A percentile compares a stretch with the other conserved stretches of the same genome.
Conservation (phyloP, 495 filamentous ascomycete species). For the Neurospora cerealis region DNA sequence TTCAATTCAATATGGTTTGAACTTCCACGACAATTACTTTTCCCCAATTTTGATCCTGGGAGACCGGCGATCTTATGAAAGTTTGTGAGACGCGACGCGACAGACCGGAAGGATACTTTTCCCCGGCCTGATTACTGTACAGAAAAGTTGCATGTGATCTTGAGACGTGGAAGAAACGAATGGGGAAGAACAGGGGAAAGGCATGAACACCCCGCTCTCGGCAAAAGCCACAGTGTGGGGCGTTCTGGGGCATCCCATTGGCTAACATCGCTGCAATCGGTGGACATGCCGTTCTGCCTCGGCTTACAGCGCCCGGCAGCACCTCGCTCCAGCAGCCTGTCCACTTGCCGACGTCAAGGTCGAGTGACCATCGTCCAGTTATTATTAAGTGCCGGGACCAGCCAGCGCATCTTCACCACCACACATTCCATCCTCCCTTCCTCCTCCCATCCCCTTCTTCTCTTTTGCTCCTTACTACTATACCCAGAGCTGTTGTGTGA, state of each 20-base stretch:
- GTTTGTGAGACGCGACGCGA: background rate
- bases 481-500: background rate
- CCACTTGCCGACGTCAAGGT: slow-evolving; percentile 12
- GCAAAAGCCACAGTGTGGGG: slow-evolving; percentile 9
- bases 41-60: background rate
- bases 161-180: background rate
- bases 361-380: background rate
- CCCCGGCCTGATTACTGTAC: background rate
- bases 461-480: slow-evolving; percentile 3
- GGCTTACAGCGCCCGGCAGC: slow-evolving; percentile 14
- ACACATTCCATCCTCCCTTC: background rate
- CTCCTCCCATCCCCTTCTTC: background rate
- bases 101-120: background rate
- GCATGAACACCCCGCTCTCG: slow-evolving; percentile 12
- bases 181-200: background rate
- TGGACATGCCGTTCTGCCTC: slow-evolving; percentile 11
- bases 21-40: background rate
- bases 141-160: background rate
- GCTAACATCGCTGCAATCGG: background rate
- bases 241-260: background rate
- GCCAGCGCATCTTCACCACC: slow-evolving; percentile 1
- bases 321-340: slow-evolving; percentile 1
- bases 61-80: background rate
- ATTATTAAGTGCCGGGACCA: slow-evolving; percentile 1
- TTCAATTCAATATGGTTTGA: background rate